These are phyloP conservation scores for Catharanthus roseus DNA, from an alignment of 257 asterid species.

Conservation along the genomic window DNA sequence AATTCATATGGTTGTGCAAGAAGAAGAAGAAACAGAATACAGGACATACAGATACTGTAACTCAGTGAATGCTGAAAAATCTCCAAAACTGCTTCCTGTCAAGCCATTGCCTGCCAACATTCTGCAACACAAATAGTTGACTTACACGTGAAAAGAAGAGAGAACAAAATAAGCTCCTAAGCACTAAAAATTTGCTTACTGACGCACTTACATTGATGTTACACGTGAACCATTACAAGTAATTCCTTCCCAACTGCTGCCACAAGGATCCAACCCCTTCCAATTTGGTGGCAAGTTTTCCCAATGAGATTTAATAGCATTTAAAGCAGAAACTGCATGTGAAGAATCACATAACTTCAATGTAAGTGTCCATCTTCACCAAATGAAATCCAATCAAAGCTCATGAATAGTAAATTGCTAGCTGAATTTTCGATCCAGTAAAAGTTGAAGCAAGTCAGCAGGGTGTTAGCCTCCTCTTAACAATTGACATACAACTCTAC, in stretches of 20 bases:
- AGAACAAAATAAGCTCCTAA: background rate
- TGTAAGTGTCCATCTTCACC: background rate
- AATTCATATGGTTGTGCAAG: background rate
- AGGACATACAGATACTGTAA: conserved; percentile 53
- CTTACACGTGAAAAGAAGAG: conserved; percentile 10
- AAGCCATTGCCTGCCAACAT: conserved; percentile 51
- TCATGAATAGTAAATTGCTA: background rate
- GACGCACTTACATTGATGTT: conserved; percentile 52
- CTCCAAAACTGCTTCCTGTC: conserved; percentile 54
- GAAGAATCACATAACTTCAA: background rate
- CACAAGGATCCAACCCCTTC: conserved; percentile 81
- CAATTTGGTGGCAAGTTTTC: conserved; percentile 81
- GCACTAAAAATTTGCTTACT: conserved; percentile 4
- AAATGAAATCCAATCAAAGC: background rate
- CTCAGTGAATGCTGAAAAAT: conserved; percentile 52
- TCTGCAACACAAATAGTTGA: conserved; percentile 35
- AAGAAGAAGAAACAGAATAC: conserved; percentile 2
- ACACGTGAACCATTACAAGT: conserved; percentile 53
- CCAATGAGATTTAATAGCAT: conserved; percentile 63
- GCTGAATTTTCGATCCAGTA: background rate
- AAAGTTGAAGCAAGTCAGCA: background rate
- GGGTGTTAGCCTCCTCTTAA: background rate
- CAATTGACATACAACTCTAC: background rate
- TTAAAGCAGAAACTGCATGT: conserved; percentile 62
- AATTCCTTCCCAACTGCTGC: conserved; percentile 69